Evolutionary conservation across 1,284 basidiomycete genomes (phyloP), one percentile per base, ranked within the genome.

Genomic region (Anthracocystis setariae): DNA sequence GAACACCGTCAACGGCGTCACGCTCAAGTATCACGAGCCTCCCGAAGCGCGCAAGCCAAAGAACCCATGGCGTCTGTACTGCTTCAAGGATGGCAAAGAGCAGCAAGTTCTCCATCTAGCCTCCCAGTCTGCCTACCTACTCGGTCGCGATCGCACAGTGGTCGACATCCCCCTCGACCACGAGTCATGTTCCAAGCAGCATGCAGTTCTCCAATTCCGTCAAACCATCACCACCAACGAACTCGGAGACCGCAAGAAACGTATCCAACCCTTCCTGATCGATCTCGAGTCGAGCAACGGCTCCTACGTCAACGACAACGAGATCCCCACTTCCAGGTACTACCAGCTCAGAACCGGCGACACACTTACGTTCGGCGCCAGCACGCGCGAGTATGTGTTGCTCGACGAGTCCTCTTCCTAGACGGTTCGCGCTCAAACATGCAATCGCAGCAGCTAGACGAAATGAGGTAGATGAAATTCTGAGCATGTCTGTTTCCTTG

Each of bases 1-100:
- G 42, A 82, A 82, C 54, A 93, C 80, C 76, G 90, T 91, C 10
- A 89, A 88, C 53, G 93, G 90, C 56, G 92, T 94, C 1, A 89
- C 95, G 38, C 86, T 99, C 64, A 99, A 98, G 84, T 99, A 99
- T 82, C 95, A 98, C 76, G 96, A 99, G 83, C 96, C 96, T 12
- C 93, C 95, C 2, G 96, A 99, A 86, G 96, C 96, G 23, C 86
- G 94, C 70, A 96, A 94, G 80, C 95, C 96, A 4, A 85, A 87
- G 3, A 84, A 91, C 37, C 91, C 91, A 21, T 98, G 96, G 96
- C 87, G 96, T 78, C 80, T 98, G 66, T 99, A 98, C 82, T 94
- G 97, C 38, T 99, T 98, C 87, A 97, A 97, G 83, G 94, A 92
- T 21, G 88, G 88, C 51, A 92, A 96, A 74, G 92, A 97, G 86